Conservation (phyloP, 2,329 filamentous ascomycete genomes). For the Aureobasidium mangrovei region DNA sequence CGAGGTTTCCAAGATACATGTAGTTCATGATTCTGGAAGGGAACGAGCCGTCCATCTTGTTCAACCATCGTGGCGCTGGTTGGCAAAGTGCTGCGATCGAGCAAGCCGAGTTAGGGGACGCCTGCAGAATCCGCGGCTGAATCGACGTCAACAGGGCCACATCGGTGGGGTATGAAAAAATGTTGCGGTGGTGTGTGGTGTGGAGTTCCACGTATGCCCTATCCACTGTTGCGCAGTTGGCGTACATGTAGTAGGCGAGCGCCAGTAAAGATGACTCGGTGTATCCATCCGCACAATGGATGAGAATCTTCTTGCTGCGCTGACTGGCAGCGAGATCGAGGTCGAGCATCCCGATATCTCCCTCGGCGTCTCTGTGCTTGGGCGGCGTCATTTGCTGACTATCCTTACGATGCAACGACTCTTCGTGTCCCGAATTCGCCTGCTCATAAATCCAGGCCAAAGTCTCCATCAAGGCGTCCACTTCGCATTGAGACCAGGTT, state of each 20-base stretch:
- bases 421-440: conserved; percentile 43
- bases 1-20: conserved; percentile 91
- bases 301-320: conserved; percentile 61
- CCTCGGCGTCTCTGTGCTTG: conserved; percentile 38
- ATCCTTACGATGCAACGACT: conserved; percentile 30
- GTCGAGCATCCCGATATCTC: conserved; percentile 47
- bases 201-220: conserved; percentile 85
- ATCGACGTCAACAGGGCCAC: conserved; percentile 73
- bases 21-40: conserved; percentile 85
- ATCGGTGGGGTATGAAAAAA: conserved; percentile 91
- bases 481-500: conserved; percentile 72
- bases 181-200: conserved; percentile 72
- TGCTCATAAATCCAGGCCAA: conserved; percentile 86
- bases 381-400: conserved; percentile 31
- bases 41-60: conserved; percentile 77
- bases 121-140: conserved; percentile 62
- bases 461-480: conserved; percentile 74
- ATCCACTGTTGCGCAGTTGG: conserved; percentile 68
- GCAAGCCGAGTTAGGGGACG: conserved; percentile 49
- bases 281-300: conserved; percentile 93
- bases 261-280: conserved; percentile 86
- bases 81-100: conserved; percentile 43
- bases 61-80: conserved; percentile 69
- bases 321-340: conserved; percentile 16
- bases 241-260: conserved; percentile 89